These are phyloP conservation scores for Nicotiana undulata DNA, from an alignment of 257 asterid species.

Conservation along the genomic window DNA sequence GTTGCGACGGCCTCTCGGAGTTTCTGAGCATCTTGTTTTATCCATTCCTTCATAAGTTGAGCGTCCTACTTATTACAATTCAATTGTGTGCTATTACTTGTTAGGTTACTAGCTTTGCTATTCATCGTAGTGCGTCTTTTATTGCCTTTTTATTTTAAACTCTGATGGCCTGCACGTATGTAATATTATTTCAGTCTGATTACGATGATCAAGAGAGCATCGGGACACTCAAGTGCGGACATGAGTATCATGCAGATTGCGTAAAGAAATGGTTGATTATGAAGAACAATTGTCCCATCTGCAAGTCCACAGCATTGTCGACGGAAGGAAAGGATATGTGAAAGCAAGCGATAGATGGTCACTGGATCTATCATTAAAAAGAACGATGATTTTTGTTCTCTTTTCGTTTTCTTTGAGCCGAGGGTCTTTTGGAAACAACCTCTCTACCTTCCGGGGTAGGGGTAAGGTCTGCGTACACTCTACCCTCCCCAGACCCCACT, in stretches of 20 bases:
- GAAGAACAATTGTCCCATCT: constrained; percentile 71
- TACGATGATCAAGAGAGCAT: constrained; percentile 43
- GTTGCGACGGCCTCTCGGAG: background rate
- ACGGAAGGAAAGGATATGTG: constrained; percentile 29
- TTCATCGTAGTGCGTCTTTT: background rate
- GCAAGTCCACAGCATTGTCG: constrained; percentile 61
- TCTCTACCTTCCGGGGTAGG: too few species aligned
- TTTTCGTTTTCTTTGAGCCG: background rate
- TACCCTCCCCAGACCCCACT: too few species aligned
- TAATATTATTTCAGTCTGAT: constrained; percentile 33
- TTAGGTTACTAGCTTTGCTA: background rate
- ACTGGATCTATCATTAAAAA: constrained; percentile 1
- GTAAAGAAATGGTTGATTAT: constrained; percentile 61
- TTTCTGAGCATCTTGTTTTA: background rate
- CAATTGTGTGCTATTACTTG: too few species aligned
- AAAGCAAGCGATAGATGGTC: constrained; percentile 2
- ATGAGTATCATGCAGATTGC: constrained; percentile 70
- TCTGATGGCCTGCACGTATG: background rate
- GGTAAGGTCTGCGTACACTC: too few species aligned
- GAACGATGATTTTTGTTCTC: constrained; percentile 14
- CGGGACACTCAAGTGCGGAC: constrained; percentile 59
- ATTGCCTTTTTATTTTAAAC: background rate
- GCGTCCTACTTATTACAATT: background rate
- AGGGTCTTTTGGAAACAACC: too few species aligned
- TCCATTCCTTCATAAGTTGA: background rate